Evolutionary conservation across 345 rosid species (phyloP).

Genomic region (Aquilaria sinensis): DNA sequence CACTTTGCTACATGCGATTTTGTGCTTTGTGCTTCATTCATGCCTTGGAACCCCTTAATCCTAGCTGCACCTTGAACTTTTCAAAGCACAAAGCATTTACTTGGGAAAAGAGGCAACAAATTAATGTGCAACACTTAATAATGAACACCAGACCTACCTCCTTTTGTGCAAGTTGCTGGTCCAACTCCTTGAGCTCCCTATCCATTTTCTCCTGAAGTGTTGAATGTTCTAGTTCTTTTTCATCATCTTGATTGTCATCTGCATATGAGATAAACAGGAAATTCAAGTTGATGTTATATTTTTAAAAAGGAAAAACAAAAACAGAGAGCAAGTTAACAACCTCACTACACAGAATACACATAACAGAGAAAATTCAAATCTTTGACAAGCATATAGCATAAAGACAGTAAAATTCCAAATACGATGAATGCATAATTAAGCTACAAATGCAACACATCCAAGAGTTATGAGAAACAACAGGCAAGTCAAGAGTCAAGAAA

Average conservation of each 20-base stretch:
- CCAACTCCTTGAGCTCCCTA: conserved; percentile 87
- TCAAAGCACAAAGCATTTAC: too few relatives aligned
- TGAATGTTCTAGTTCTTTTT: conserved; percentile 84
- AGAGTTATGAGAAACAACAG: neutral
- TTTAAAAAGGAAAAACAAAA: neutral
- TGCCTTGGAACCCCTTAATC: too few relatives aligned
- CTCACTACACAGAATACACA: too few relatives aligned
- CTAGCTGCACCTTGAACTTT: too few relatives aligned
- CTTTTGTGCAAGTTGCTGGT: conserved; percentile 80
- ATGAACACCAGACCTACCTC: conserved; percentile 46
- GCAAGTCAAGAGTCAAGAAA: neutral
- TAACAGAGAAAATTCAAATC: too few relatives aligned
- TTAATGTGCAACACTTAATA: neutral
- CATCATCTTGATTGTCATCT: conserved; percentile 66
- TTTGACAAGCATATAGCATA: neutral
- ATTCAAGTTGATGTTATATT: too few relatives aligned
- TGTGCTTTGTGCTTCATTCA: too few relatives aligned
- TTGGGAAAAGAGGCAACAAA: neutral
- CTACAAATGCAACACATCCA: neutral
- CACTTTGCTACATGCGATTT: too few relatives aligned
- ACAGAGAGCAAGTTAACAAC: neutral
- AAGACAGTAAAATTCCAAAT: neutral
- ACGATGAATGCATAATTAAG: conserved; percentile 3
- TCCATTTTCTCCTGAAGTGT: conserved; percentile 86
- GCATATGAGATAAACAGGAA: conserved; percentile 10